phyloP scores from a whole-genome alignment of 768 basidiomycete species.

The Candolleomyces eurysporus region DNA sequence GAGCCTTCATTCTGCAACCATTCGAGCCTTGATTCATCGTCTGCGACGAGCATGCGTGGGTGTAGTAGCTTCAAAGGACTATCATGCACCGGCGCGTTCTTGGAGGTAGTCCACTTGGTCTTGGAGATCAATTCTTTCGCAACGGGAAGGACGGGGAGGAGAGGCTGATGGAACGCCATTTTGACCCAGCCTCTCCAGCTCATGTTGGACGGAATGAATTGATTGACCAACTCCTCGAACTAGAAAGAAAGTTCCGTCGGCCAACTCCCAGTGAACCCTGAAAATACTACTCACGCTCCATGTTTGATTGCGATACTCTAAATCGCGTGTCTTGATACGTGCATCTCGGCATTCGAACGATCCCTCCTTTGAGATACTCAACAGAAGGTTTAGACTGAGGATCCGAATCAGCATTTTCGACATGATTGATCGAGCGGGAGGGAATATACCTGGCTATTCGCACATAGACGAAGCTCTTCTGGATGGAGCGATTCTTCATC shows the following conservation, averaged over 20 bases:
- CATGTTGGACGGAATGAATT: slow-evolving; percentile 76
- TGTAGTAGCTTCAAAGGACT: slow-evolving; percentile 31
- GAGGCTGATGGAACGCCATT: slow-evolving; percentile 78
- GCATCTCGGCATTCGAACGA: slow-evolving; percentile 84
- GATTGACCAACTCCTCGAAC: slow-evolving; percentile 79
- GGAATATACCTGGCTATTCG: slow-evolving; percentile 61
- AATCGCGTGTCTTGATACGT: slow-evolving; percentile 72
- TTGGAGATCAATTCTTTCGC: slow-evolving; percentile 77
- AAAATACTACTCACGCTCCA: slow-evolving; percentile 60
- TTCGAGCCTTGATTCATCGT: slow-evolving; percentile 25
- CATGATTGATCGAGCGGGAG: slow-evolving; percentile 9
- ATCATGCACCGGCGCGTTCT: slow-evolving; percentile 30
- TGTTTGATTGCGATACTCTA: slow-evolving; percentile 81
- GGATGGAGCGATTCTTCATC: slow-evolving; percentile 77
- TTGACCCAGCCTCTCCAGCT: slow-evolving; percentile 82
- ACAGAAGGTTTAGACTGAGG: slow-evolving; percentile 60
- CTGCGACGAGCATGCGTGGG: slow-evolving; percentile 22
- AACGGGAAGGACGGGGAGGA: slow-evolving; percentile 75
- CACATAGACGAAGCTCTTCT: slow-evolving; percentile 83
- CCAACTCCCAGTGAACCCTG: background rate
- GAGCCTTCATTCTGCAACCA: slow-evolving; percentile 12
- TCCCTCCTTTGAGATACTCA: slow-evolving; percentile 80
- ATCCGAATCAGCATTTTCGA: slow-evolving; percentile 1
- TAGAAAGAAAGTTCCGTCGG: slow-evolving; percentile 22
- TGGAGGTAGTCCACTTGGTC: slow-evolving; percentile 65